phyloP scores from a whole-genome alignment of 2,329 filamentous ascomycete species.

The Parafenestella ontariensis region DNA sequence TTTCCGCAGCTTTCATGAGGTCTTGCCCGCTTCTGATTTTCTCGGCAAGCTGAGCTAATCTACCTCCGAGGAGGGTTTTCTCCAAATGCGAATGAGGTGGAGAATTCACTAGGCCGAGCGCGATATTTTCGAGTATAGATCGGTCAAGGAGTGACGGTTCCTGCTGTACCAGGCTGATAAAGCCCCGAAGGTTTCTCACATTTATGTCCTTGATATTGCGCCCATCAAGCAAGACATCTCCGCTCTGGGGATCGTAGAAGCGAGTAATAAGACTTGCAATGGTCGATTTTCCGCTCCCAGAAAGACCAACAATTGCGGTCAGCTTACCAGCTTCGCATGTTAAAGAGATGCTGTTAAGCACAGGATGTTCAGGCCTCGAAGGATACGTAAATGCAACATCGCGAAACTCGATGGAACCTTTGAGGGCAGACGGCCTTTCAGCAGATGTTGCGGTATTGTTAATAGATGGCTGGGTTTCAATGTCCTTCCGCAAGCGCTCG shows the following conservation, averaged over 20 bases:
- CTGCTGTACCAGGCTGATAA: conserved; percentile 57
- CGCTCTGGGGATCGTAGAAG: conserved; percentile 51
- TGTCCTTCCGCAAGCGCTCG: conserved; percentile 64
- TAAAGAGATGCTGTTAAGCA: conserved; percentile 49
- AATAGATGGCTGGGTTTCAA: conserved; percentile 56
- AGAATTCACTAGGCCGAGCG: conserved; percentile 57
- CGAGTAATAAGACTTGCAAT: conserved; percentile 48
- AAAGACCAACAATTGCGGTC: conserved; percentile 54
- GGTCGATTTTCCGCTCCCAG: conserved; percentile 53
- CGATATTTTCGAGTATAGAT: conserved; percentile 63
- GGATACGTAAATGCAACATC: conserved; percentile 53
- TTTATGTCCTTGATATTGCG: conserved; percentile 49
- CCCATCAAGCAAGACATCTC: conserved; percentile 68
- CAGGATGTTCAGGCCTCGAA: conserved; percentile 49
- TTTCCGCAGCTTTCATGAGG: conserved; percentile 41
- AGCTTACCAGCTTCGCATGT: conserved; percentile 47
- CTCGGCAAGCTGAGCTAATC: conserved; percentile 60
- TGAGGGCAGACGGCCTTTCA: conserved; percentile 24
- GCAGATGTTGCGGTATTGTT: conserved; percentile 45
- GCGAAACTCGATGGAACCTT: conserved; percentile 58
- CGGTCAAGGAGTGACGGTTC: conserved; percentile 60
- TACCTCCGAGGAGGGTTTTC: conserved; percentile 56
- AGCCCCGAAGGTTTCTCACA: conserved; percentile 44
- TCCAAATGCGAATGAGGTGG: conserved; percentile 52
- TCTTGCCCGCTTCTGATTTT: conserved; percentile 61